Percentiles rank a stretch among this genome's conserved stretches.
Conservation (phyloP, 2,329 filamentous ascomycete species). For the Mollisiaceae sp. region DNA sequence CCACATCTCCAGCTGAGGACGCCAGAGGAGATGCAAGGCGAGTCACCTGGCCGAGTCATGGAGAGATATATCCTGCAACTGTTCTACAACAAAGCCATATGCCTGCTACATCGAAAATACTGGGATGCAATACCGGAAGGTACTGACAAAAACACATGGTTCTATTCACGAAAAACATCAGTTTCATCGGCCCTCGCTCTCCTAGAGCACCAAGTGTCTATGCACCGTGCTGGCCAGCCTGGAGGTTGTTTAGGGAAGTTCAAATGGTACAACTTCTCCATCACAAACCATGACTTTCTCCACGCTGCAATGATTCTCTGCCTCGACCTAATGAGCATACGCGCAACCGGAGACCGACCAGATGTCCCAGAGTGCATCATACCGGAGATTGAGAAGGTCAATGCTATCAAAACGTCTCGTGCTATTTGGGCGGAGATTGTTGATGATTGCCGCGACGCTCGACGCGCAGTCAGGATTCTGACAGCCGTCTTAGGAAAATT, state of each 20-base stretch:
- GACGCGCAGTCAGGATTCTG: constrained; percentile 30
- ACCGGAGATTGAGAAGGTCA: constrained; percentile 29
- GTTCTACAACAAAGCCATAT: constrained; percentile 59
- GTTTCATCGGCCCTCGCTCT: constrained; percentile 54
- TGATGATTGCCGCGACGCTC: constrained; percentile 35
- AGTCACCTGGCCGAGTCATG: constrained; percentile 52
- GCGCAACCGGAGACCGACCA: background rate
- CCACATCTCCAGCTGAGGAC: constrained; percentile 54
- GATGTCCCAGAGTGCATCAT: constrained; percentile 26
- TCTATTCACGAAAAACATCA: constrained; percentile 58
- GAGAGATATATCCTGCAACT: constrained; percentile 58
- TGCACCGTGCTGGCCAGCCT: constrained; percentile 56
- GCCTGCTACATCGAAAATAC: constrained; percentile 61
- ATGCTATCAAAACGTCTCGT: constrained; percentile 29
- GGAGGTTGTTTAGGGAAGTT: constrained; percentile 58
- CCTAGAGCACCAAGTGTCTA: constrained; percentile 53
- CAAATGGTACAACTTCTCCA: constrained; percentile 61
- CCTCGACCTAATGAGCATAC: constrained; percentile 44
- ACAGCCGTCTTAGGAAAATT: constrained; percentile 30
- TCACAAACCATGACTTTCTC: constrained; percentile 65
- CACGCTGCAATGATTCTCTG: constrained; percentile 66
- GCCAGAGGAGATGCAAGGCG: constrained; percentile 54
- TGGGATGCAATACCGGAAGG: constrained; percentile 50
- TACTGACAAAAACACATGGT: constrained; percentile 47
- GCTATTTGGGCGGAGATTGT: constrained; percentile 35